A percentile compares a stretch with the other conserved stretches of the same genome.
Evolutionary conservation across 768 basidiomycete species (phyloP).

Genomic region (Baorangia bicolor): DNA sequence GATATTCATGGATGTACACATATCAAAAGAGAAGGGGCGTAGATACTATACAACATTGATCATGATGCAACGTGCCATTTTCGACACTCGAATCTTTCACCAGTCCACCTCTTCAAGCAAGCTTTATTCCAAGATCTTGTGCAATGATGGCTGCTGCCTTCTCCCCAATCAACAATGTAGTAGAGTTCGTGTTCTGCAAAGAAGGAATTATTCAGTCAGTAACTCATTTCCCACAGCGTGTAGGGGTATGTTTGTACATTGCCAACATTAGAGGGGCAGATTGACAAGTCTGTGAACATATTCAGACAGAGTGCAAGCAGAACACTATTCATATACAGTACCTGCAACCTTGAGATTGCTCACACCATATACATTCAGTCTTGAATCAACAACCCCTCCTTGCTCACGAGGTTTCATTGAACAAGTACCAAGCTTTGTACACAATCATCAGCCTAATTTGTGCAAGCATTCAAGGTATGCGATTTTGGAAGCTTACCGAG

Average conservation of each 20-base stretch:
- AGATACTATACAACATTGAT: too few species aligned
- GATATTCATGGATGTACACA: too few species aligned
- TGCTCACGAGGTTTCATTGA: conserved; percentile 69
- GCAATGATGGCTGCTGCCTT: not conserved
- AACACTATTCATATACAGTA: too few species aligned
- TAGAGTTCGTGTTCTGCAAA: conserved; percentile 39
- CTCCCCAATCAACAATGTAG: conserved; percentile 4
- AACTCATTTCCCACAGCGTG: not conserved
- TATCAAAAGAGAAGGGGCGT: too few species aligned
- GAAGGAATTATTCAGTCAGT: too few species aligned
- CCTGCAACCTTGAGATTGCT: too few species aligned
- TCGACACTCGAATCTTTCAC: too few species aligned
- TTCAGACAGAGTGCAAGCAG: conserved; percentile 4
- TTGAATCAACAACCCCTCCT: too few species aligned
- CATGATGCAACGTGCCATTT: too few species aligned
- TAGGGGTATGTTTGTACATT: not conserved
- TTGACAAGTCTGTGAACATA: not conserved
- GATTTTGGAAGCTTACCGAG: not conserved
- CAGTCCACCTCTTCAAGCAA: not conserved
- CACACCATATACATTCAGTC: too few species aligned
- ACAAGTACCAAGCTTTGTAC: conserved; percentile 53
- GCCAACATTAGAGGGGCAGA: conserved; percentile 9
- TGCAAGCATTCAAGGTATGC: not conserved
- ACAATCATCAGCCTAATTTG: not conserved
- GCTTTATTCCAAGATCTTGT: not conserved